Evolutionary conservation across 1,284 basidiomycete species (phyloP), one percentile per base, ranked within the genome.

Genomic region (Porodaedalea pini): DNA sequence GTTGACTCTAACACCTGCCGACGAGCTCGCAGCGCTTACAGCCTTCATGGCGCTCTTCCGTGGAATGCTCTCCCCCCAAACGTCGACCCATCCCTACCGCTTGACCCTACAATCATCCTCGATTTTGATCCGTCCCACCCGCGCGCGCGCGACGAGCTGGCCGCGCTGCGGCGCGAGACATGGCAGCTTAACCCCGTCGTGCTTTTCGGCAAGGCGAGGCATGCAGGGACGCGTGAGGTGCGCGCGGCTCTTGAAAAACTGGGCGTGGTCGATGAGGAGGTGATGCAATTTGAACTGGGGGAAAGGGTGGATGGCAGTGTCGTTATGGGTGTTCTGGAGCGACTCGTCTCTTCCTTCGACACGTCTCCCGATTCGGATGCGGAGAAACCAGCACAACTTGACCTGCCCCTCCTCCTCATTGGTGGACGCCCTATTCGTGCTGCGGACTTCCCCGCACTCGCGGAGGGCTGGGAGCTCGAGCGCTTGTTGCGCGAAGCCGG

Each of bases 21-120:
- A 93, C 66, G 91, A 94, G 69, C 80, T 94, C 15, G 88, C 87
- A 0, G 89, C 90, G 3, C 74, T 93, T 49, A 81, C 89, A 7
- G 81, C 80, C 59, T 93, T 92, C 72, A 76, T 94, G 53, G 86
- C 86, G 86, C 86, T 39, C 79, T 92, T 17, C 82, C 88, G 0
- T 82, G 90, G 69, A 93, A 93, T 70, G 78, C 86, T 51, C 83
- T 94, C 50, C 91, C 92, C 0, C 65, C 74, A 0, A 73, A 73
- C 6, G 78, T 92, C 50, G 82, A 93, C 68, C 85, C 90, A 0
- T 63, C 75, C 4, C 62, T 67, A 17, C 82, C 89, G 0, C 81
- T 94, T 58, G 88, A 92, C 68, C 89, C 91, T 2, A 78, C 86
- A 61, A 78, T 91, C 54, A 79, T 94, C 10, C 78, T 94, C 54